phyloP scores from a whole-genome alignment of 2,329 filamentous ascomycete genomes.

The Phaeophleospora eucalypticola region DNA sequence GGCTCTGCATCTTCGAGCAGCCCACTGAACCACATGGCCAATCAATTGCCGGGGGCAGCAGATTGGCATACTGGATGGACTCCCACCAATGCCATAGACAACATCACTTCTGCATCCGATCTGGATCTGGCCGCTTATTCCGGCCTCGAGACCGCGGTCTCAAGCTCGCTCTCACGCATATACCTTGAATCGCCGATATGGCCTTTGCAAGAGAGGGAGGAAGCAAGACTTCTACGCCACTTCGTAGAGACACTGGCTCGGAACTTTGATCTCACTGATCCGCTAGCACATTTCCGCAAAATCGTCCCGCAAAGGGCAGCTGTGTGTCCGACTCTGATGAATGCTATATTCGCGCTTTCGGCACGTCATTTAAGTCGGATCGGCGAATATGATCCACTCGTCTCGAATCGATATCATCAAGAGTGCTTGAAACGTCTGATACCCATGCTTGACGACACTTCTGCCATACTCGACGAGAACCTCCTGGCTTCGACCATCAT shows the following conservation, averaged over 20 bases:
- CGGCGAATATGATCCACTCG: constrained; percentile 46
- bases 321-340: constrained; percentile 50
- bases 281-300: constrained; percentile 48
- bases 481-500: constrained; percentile 55
- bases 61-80: constrained; percentile 25
- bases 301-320: constrained; percentile 53
- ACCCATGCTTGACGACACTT: constrained; percentile 42
- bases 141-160: constrained; percentile 19
- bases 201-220: constrained; percentile 28
- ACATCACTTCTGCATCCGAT: constrained; percentile 8
- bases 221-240: constrained; percentile 32
- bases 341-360: constrained; percentile 55
- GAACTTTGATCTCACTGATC: constrained; percentile 33
- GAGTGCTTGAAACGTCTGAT: constrained; percentile 51
- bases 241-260: constrained; percentile 30
- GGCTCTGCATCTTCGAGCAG: constrained; percentile 11
- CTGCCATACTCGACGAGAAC: constrained; percentile 47
- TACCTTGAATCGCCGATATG: constrained; percentile 29
- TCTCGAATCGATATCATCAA: constrained; percentile 52
- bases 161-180: constrained; percentile 24
- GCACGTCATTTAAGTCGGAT: constrained; percentile 53
- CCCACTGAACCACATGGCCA: constrained; percentile 1
- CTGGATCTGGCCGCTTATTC: constrained; percentile 12
- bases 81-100: constrained; percentile 11
- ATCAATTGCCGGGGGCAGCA: constrained; percentile 8